Conservation (phyloP, 192 early-diverging fungal genomes). For the Dispira parvispora region DNA sequence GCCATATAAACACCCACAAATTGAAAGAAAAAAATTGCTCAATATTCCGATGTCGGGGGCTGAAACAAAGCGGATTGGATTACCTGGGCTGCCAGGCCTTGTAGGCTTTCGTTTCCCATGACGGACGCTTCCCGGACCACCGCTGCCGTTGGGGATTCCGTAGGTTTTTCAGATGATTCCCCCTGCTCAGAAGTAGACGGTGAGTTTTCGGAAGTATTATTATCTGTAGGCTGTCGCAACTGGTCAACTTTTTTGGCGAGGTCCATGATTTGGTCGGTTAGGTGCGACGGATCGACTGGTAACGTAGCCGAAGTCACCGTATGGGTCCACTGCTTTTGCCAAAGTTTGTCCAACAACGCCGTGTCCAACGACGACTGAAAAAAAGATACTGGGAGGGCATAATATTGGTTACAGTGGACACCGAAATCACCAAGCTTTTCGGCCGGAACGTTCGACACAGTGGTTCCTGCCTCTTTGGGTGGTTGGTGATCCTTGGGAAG, state of each 20-base stretch:
- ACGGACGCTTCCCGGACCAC: too few relatives aligned
- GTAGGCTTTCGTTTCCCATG: too few relatives aligned
- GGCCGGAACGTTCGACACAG: conserved; percentile 45
- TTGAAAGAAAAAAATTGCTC: too few relatives aligned
- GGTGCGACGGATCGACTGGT: background rate
- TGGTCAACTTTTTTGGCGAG: background rate
- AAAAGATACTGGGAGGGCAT: conserved; percentile 74
- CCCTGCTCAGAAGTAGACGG: too few relatives aligned
- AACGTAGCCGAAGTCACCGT: conserved; percentile 37
- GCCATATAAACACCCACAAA: too few relatives aligned
- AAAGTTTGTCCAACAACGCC: conserved; percentile 73
- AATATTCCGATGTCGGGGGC: too few relatives aligned
- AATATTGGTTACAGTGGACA: conserved; percentile 81
- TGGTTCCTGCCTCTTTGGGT: conserved; percentile 4
- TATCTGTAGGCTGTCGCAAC: too few relatives aligned
- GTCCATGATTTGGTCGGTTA: conserved; percentile 1
- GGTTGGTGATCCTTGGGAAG: conserved; percentile 51
- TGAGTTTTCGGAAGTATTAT: too few relatives aligned
- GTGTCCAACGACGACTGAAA: conserved; percentile 87
- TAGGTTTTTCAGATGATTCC: too few relatives aligned
- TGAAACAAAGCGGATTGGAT: too few relatives aligned
- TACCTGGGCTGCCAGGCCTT: too few relatives aligned
- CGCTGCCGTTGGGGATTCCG: too few relatives aligned
- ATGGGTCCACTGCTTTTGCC: conserved; percentile 98
- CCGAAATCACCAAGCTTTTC: conserved; percentile 98